These are phyloP conservation scores for Apophysomyces trapeziformis DNA, from an alignment of 371 early-diverging fungal species.

Conservation along the genomic window DNA sequence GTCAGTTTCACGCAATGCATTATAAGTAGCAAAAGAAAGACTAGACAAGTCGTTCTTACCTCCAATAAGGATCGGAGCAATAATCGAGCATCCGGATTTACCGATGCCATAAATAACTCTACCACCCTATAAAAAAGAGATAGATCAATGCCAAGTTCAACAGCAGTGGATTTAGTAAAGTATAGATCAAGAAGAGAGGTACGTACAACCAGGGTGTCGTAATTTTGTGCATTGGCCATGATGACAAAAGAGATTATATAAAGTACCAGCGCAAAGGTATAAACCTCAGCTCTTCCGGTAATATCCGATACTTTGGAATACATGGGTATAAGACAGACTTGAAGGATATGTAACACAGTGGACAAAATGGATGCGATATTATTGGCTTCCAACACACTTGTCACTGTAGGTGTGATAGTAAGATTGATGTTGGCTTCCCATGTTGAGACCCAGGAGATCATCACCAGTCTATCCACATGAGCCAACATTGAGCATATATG, in stretches of 20 bases:
- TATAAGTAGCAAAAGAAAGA: not conserved
- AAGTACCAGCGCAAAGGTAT: conserved; percentile 21
- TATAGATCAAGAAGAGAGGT: not conserved
- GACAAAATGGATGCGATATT: conserved; percentile 31
- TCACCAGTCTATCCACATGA: conserved; percentile 18
- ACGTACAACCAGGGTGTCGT: conserved; percentile 7
- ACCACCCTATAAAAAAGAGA: conserved; percentile 28
- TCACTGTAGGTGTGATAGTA: conserved; percentile 24
- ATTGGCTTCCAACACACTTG: conserved; percentile 24
- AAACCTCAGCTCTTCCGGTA: conserved; percentile 31
- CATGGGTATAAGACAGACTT: conserved; percentile 33
- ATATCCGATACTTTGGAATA: conserved; percentile 36
- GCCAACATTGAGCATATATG: not conserved
- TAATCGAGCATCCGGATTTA: conserved; percentile 33
- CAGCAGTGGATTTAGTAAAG: not conserved
- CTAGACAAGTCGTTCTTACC: conserved; percentile 21
- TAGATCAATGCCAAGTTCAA: too few species aligned
- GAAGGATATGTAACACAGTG: conserved; percentile 30
- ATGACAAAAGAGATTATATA: conserved; percentile 28
- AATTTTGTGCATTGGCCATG: conserved; percentile 26
- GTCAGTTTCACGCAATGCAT: not conserved
- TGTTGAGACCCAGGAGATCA: conserved; percentile 31
- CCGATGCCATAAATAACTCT: conserved; percentile 44
- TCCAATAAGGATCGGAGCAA: conserved; percentile 44
- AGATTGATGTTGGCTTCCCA: conserved; percentile 24